Percentiles rank a stretch among this genome's conserved stretches.
These are phyloP conservation scores for Penicillium manginii DNA, from an alignment of 495 filamentous ascomycete genomes.

Conservation along the genomic window DNA sequence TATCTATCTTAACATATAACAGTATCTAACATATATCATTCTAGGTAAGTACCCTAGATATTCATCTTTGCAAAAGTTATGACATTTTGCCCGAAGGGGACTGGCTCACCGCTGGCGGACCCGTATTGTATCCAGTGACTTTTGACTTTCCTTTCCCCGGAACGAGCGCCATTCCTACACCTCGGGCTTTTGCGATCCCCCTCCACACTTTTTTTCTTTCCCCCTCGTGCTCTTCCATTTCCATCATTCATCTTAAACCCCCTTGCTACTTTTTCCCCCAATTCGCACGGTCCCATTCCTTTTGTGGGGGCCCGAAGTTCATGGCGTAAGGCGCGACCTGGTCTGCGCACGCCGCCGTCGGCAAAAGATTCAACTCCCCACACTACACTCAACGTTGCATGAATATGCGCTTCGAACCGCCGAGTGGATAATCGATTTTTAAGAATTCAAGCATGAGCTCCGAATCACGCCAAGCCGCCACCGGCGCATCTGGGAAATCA, in stretches of 20 bases:
- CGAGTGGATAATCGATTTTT: slow-evolving; percentile 39
- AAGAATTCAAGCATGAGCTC: slow-evolving; percentile 44
- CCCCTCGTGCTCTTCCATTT: background rate
- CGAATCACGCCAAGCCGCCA: slow-evolving; percentile 43
- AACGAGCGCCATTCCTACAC: slow-evolving; percentile 4
- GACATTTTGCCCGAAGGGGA: slow-evolving; percentile 24
- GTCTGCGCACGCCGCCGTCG: slow-evolving; percentile 26
- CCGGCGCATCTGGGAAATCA: slow-evolving; percentile 34
- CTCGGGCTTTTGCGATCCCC: slow-evolving; percentile 3
- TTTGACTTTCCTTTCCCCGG: slow-evolving; percentile 19
- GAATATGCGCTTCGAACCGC: slow-evolving; percentile 38
- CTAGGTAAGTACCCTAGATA: too few species aligned
- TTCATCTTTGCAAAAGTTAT: too few species aligned
- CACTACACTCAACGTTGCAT: slow-evolving; percentile 25
- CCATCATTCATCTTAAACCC: slow-evolving; percentile 5
- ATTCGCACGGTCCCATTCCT: slow-evolving; percentile 9
- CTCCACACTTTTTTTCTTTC: slow-evolving; percentile 6
- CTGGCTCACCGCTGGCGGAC: slow-evolving; percentile 26
- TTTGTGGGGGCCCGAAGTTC: slow-evolving; percentile 12
- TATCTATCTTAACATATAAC: background rate
- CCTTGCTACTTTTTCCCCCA: background rate
- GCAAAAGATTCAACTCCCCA: slow-evolving; percentile 41
- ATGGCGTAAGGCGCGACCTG: slow-evolving; percentile 23
- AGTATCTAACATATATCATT: too few species aligned
- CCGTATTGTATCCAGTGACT: slow-evolving; percentile 7